Conservation (phyloP, 2,329 filamentous ascomycete genomes). For the Coniella vitis region DNA sequence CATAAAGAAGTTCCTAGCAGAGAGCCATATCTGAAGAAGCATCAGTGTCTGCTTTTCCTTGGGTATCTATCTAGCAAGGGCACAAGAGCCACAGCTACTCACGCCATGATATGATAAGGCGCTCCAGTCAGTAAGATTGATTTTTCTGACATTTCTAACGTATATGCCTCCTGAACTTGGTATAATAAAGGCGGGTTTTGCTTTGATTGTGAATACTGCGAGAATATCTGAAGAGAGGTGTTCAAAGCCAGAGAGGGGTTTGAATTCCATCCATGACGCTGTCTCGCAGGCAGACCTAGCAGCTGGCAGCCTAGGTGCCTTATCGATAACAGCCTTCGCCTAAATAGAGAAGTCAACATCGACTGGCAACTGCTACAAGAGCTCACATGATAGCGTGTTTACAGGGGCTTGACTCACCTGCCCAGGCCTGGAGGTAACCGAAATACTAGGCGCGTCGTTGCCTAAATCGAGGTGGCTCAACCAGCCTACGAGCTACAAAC, state of each 20-base stretch:
- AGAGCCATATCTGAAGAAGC: conserved; percentile 65
- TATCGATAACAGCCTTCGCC: conserved; percentile 10
- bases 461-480: conserved; percentile 10
- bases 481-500: background rate
- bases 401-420: conserved; percentile 1
- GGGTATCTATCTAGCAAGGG: too few species aligned
- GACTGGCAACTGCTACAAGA: background rate
- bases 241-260: too few species aligned
- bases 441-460: conserved; percentile 9
- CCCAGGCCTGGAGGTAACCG: too few species aligned
- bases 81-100: conserved; percentile 18
- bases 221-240: background rate
- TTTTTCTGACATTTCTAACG: conserved; percentile 34
- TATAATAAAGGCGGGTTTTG: background rate
- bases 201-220: background rate
- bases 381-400: conserved; percentile 14
- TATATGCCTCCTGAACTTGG: background rate
- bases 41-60: conserved; percentile 9
- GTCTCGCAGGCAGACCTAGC: background rate
- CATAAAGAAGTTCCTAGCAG: conserved; percentile 82
- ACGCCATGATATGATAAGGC: conserved; percentile 74
- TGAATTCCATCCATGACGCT: conserved; percentile 1
- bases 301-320: background rate
- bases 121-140: conserved; percentile 56
- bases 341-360: background rate